Evolutionary conservation across 495 filamentous ascomycete genomes (phyloP).

Genomic region (Cenococcum geophilum): DNA sequence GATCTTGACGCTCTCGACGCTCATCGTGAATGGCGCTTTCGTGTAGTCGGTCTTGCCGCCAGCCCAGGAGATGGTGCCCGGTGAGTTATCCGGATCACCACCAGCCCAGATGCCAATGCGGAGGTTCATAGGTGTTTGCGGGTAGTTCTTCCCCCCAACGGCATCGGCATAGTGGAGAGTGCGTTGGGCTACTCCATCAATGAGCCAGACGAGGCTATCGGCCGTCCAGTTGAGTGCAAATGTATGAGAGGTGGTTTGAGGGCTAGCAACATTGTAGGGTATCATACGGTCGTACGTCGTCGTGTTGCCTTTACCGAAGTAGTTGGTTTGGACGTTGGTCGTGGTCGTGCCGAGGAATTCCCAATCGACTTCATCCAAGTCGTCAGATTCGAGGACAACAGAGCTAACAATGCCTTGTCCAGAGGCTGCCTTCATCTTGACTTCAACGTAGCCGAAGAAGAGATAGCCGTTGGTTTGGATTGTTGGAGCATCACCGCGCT

Average conservation of each 20-base stretch:
- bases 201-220: conserved; percentile 61
- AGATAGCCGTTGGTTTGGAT: conserved; percentile 69
- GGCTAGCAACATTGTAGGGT: conserved; percentile 49
- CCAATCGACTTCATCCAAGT: conserved; percentile 87
- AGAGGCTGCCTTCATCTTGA: conserved; percentile 63
- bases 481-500: conserved; percentile 67
- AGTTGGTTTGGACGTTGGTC: conserved; percentile 66
- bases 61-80: conserved; percentile 63
- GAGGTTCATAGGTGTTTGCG: conserved; percentile 81
- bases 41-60: conserved; percentile 69
- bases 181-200: conserved; percentile 64
- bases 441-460: conserved; percentile 68
- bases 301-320: conserved; percentile 78
- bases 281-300: conserved; percentile 57
- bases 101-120: conserved; percentile 83
- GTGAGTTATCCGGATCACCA: conserved; percentile 52
- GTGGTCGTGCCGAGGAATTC: conserved; percentile 51
- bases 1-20: conserved; percentile 58
- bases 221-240: conserved; percentile 82
- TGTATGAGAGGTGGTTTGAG: conserved; percentile 60
- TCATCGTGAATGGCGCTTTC: conserved; percentile 69
- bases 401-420: conserved; percentile 77
- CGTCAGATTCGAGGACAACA: conserved; percentile 75
- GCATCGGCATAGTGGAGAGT: conserved; percentile 58
- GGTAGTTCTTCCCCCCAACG: conserved; percentile 55